Evolutionary conservation across 768 basidiomycete genomes (phyloP).

Genomic region (Russula foetens): DNA sequence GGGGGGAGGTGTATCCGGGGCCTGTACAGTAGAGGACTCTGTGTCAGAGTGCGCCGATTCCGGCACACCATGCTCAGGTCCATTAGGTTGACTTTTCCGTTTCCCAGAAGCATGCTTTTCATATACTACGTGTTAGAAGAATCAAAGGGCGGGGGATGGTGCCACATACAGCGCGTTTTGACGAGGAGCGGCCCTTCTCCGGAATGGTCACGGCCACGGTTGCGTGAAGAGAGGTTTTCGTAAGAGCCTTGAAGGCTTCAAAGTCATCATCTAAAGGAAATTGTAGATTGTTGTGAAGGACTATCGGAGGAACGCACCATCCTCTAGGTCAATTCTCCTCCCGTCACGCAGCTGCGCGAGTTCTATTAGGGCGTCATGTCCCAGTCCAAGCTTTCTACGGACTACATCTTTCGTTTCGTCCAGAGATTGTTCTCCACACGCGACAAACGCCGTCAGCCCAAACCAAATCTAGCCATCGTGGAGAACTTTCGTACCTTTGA

Average conservation of each 20-base stretch:
- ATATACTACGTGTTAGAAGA: background rate
- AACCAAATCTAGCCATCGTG: background rate
- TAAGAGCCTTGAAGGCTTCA: constrained; percentile 53
- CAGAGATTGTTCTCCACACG: constrained; percentile 48
- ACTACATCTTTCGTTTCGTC: constrained; percentile 49
- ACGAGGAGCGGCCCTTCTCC: background rate
- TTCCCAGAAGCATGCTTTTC: background rate
- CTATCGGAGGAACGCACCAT: constrained; percentile 42
- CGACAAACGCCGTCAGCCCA: constrained; percentile 6
- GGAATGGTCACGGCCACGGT: constrained; percentile 9
- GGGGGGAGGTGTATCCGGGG: background rate
- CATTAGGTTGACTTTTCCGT: background rate
- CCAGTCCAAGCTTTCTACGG: constrained; percentile 51
- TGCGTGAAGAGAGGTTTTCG: constrained; percentile 28
- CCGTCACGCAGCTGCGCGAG: constrained; percentile 49
- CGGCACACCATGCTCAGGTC: background rate
- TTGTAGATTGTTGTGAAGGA: background rate
- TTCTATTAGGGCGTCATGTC: constrained; percentile 28
- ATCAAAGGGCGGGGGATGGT: too few species aligned
- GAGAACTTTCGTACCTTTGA: constrained; percentile 33
- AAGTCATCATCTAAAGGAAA: constrained; percentile 62
- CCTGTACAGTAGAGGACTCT: background rate
- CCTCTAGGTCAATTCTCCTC: constrained; percentile 58
- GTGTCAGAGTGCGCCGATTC: background rate
- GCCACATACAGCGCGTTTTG: background rate